Base-by-base conservation (phyloP, 768 basidiomycete species). In the Floccularia luteovirens region DNA sequence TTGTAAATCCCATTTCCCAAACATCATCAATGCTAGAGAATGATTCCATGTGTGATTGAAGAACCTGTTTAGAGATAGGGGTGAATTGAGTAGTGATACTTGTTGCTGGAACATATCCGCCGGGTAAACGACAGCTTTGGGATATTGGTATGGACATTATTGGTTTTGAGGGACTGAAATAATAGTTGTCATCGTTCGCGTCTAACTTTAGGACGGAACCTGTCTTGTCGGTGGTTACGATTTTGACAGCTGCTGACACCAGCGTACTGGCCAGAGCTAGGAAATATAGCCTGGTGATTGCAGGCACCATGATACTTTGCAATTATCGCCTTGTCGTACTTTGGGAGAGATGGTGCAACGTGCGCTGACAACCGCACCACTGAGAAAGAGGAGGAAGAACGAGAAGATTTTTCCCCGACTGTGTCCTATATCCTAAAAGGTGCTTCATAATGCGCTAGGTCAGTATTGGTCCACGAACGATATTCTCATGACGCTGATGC, bases 11-110 rank as follows among this genome's bases (percentile, higher is more conserved):
- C 6, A 53, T 46, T 5, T 45, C 58, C 62, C 61, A 64, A 2
- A 62, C 61, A 45, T 65, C 62, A 34, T 65, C 63, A 21, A 54
- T 36, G 11, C 41, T 38, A n/a, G 37, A 39, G 32, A 48, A 62
- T 11, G 48, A 14, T 4, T 46, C 27, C 5, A 61, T 41, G 28
- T 59, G 56, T 0, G 50, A 34, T 37, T 58, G 46, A 5, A 64
- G 50, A 42, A 52, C 52, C 10, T 48, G 39, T 22, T 49, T 48
- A 7, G 55, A 60, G 39, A 59, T 56, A 1, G 51, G 50, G 17
- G 56, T 50, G 36, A 48, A 45, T 14, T 39, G 48, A 5, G 55
- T 38, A 25, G 51, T 48, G 32, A 64, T 48, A 31, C 55, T 53
- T 2, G 62, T 64, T 1, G 49, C 49, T 4, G 52, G 49, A 10